Evolutionary conservation across 2,329 filamentous ascomycete genomes (phyloP), one percentile per base, ranked within the genome.

Genomic region (Aspergillus versicolor): DNA sequence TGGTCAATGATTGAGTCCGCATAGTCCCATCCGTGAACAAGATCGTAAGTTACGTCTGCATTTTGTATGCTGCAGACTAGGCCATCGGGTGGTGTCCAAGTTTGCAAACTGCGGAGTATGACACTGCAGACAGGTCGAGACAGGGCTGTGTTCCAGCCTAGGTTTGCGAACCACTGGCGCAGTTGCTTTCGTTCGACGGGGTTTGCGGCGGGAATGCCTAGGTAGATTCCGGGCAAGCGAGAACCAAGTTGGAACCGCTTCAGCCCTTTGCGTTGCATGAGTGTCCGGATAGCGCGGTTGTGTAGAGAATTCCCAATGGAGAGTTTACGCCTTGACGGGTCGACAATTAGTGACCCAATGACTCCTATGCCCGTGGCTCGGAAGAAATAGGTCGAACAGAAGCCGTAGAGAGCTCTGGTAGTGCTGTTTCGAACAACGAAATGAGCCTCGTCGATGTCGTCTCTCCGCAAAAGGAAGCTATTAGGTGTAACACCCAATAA

Each of bases 361-460:
- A 91, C 88, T 15, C 91, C 91, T 4, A 87, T 87, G 6, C 83
- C 83, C 3, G 80, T 87, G n/a, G 78, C 81, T 41, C 85, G 85
- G 68, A 89, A 86, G 70, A 85, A 92, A 70, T 96, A 97, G 0
- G 92, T 96, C 0, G 92, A 89, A 67, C 90, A 93, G 73, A 97
- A 97, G 2, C 92, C 92, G 68, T 96, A 97, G 0, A 97, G 77
- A 0, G 90, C 90, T 61, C 91, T 88, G 0, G 92, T 97, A 72
- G 90, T 96, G 76, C 90, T 95, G 71, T 97, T 97, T 19, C 92
- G 85, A 32, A 97, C 92, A 8, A 97, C 92, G 68, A 93, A 96
- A 72, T 97, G 92, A 0, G 87, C 80, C 73, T 96, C 91, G 55
- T 90, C 85, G 27, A 96, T 82, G 45, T 87, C 84, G 1, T 84